Percentiles rank a stretch among this genome's conserved stretches.
Evolutionary conservation across 1,284 basidiomycete genomes (phyloP).

Genomic region (Ceratobasidium sp.): DNA sequence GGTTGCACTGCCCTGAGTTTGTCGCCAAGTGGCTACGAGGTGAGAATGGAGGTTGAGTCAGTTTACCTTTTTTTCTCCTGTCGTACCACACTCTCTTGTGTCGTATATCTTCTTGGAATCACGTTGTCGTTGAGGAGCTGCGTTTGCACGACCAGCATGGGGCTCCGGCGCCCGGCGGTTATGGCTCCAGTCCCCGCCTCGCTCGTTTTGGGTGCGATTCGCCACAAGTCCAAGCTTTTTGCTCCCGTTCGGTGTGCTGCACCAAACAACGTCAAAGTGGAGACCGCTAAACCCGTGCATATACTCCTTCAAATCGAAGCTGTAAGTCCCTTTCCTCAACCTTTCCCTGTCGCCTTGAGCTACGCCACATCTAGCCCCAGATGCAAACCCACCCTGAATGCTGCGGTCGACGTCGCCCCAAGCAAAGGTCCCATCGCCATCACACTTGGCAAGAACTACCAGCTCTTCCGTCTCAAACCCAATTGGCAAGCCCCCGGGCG

Average conservation of each 20-base stretch:
- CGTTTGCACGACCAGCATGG: background rate
- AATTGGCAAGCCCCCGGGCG: slow-evolving; percentile 16
- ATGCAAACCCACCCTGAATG: background rate
- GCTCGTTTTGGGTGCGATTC: background rate
- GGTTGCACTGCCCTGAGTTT: slow-evolving; percentile 1
- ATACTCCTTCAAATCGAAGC: background rate
- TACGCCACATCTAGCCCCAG: background rate
- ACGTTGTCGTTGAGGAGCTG: background rate
- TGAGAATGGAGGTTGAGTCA: background rate
- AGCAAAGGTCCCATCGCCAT: slow-evolving; percentile 15
- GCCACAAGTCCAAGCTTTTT: slow-evolving; percentile 4
- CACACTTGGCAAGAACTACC: slow-evolving; percentile 10
- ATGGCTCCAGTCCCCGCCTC: background rate
- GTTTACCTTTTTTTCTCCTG: background rate
- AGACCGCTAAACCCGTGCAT: background rate
- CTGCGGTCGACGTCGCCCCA: slow-evolving; percentile 24
- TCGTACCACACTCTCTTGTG: background rate
- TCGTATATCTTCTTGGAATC: background rate
- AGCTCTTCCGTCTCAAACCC: slow-evolving; percentile 10
- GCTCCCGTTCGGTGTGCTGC: slow-evolving; percentile 1
- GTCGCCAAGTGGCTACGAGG: slow-evolving; percentile 5
- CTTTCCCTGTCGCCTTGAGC: background rate
- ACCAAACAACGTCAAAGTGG: background rate
- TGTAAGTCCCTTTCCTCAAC: background rate
- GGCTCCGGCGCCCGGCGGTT: slow-evolving; percentile 4